Base-by-base conservation (phyloP, 139 green algal species). In the Chlamydomonas sp. region DNA sequence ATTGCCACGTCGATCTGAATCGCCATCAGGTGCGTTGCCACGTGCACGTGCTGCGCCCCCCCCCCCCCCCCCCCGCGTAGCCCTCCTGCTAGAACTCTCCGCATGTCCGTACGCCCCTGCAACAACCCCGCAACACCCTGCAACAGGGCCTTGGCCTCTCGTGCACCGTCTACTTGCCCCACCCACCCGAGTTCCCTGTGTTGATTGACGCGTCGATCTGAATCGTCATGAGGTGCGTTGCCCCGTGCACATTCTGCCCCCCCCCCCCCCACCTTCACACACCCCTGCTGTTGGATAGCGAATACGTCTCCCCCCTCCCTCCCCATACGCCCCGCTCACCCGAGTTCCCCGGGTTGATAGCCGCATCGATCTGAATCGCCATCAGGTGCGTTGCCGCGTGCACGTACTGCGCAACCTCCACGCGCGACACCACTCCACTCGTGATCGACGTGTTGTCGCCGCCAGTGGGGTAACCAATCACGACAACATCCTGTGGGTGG, bases 321-420 rank as follows among this genome's bases (percentile, higher is more conserved):
- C 33, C 33, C 16, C 29, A n/a, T n/a, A n/a, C n/a, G n/a, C n/a
- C n/a, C n/a, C n/a, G n/a, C 65, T 13, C 60, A 75, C 70, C 70
- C 36, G 59, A 71, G 50, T 71, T 72, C 29, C 79, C 79, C 4
- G 78, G 74, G 66, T 89, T 89, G 76, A 89, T 89, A 20, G 83
- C 83, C 0, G 81, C 81, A 43, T 89, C 84, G 29, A 89, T 87
- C 62, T 89, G 84, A n/a, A 86, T 86, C 0, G 80, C 84, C 79
- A 88, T 86, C 49, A 89, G 74, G 69, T 83, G 71, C 30, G 49
- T 73, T 29, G 81, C 79, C 6, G 79, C 79, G 65, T 89, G 84
- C 5, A 81, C 84, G 67, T 89, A 89, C 58, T 73, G 65, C 36
- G 71, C 74, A 5, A 72, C 69, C 62, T 86, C 80, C 47, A 83